Percentiles rank a stretch among this genome's conserved stretches.
Conservation (phyloP, 2,329 filamentous ascomycete genomes). For the Colletotrichum spinosum region DNA sequence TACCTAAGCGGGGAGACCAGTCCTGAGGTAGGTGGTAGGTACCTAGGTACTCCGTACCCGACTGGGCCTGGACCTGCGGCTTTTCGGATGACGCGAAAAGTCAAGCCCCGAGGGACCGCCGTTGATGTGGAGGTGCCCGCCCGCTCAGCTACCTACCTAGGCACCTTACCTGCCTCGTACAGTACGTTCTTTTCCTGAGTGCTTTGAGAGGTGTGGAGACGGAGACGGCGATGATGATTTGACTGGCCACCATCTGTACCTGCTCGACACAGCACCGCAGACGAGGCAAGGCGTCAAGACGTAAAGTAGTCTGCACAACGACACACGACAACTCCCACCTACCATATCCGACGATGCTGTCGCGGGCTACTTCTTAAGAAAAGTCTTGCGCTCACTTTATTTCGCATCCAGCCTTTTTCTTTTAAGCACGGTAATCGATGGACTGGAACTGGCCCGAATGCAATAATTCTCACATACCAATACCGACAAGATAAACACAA, state of each 20-base stretch:
- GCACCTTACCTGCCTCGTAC: background rate
- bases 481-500: conserved; percentile 32
- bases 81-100: conserved; percentile 24
- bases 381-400: conserved; percentile 11
- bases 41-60: too few species aligned
- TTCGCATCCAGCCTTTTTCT: background rate
- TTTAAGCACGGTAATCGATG: conserved; percentile 30
- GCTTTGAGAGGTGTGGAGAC: too few species aligned
- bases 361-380: conserved; percentile 2
- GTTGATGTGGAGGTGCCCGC: too few species aligned
- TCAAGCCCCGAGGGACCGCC: conserved; percentile 5
- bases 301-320: background rate
- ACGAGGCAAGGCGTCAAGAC: conserved; percentile 5
- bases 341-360: conserved; percentile 13
- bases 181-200: too few species aligned
- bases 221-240: conserved; percentile 31
- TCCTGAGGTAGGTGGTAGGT: too few species aligned
- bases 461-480: conserved; percentile 36
- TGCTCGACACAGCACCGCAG: conserved; percentile 7
- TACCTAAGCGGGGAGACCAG: too few species aligned
- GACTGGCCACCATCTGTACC: conserved; percentile 11
- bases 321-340: conserved; percentile 5
- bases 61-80: too few species aligned
- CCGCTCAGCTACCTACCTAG: too few species aligned
- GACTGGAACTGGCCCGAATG: conserved; percentile 32